These are phyloP conservation scores for Boletus reticuloceps DNA, from an alignment of 768 basidiomycete species.

Conservation along the genomic window DNA sequence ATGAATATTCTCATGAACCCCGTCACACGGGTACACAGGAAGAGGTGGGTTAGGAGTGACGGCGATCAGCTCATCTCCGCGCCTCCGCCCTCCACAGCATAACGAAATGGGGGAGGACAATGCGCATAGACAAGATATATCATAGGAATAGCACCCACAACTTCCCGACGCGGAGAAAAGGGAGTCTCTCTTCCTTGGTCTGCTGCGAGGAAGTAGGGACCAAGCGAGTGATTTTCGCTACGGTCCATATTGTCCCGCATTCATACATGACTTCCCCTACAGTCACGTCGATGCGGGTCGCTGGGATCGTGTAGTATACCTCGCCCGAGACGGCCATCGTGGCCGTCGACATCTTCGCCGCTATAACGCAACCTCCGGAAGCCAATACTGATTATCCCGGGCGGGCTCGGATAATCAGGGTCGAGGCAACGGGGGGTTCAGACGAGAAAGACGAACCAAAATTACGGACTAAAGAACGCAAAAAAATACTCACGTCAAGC, in stretches of 20 bases:
- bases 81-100: conserved; percentile 12
- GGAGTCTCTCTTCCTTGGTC: conserved; percentile 1
- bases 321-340: neutral
- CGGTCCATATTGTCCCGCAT: neutral
- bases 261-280: conserved; percentile 1
- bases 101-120: conserved; percentile 9
- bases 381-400: conserved; percentile 4
- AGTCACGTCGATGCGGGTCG: conserved; percentile 15
- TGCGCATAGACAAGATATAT: neutral
- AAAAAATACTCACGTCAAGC: conserved; percentile 30
- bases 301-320: conserved; percentile 1
- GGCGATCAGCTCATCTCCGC: conserved; percentile 31
- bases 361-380: conserved; percentile 9
- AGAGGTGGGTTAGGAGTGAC: conserved; percentile 19
- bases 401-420: conserved; percentile 15
- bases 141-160: neutral
- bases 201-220: conserved; percentile 3
- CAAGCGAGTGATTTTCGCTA: conserved; percentile 1
- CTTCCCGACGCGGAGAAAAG: conserved; percentile 3
- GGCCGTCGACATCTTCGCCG: conserved; percentile 13
- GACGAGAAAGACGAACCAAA: neutral
- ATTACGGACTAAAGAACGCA: neutral
- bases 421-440: conserved; percentile 7
- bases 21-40: conserved; percentile 14
- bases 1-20: conserved; percentile 12